Conservation (phyloP, 345 rosid genomes). For the Acer yangbiense region DNA sequence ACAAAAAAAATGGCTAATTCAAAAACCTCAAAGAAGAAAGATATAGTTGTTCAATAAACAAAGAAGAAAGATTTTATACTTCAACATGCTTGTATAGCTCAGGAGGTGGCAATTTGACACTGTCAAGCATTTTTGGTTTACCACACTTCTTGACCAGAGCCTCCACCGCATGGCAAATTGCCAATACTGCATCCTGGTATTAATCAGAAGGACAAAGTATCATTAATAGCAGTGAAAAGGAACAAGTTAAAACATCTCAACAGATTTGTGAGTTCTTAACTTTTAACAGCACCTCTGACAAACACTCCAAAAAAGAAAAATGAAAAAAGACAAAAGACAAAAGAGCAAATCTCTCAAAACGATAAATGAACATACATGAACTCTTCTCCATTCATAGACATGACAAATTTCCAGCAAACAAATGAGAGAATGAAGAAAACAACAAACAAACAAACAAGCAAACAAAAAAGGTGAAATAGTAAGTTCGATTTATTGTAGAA, state of each 20-base stretch:
- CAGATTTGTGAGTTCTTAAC: neutral
- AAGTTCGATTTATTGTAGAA: neutral
- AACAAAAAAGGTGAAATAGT: neutral
- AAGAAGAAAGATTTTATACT: constrained; percentile 47
- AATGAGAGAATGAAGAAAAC: neutral
- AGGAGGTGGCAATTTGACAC: constrained; percentile 87
- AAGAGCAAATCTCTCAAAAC: neutral
- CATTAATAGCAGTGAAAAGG: constrained; percentile 12
- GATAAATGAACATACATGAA: neutral
- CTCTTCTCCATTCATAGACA: neutral
- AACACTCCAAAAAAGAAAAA: neutral
- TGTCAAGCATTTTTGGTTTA: constrained; percentile 87
- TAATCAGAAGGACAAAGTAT: constrained; percentile 12
- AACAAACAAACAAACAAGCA: neutral
- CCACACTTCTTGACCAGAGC: constrained; percentile 78
- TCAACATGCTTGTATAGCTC: constrained; percentile 84
- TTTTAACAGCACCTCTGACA: neutral
- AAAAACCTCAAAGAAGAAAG: constrained; percentile 6
- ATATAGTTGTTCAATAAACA: constrained; percentile 7
- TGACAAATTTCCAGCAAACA: neutral
- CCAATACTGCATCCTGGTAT: constrained; percentile 83
- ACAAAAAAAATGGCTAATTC: neutral
- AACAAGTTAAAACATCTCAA: constrained; percentile 17
- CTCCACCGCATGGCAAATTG: constrained; percentile 76
- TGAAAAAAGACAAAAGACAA: too few species aligned